A percentile compares a stretch with the other conserved stretches of the same genome.
Conservation (phyloP, 2,329 filamentous ascomycete species). For the Xylaria sp. region DNA sequence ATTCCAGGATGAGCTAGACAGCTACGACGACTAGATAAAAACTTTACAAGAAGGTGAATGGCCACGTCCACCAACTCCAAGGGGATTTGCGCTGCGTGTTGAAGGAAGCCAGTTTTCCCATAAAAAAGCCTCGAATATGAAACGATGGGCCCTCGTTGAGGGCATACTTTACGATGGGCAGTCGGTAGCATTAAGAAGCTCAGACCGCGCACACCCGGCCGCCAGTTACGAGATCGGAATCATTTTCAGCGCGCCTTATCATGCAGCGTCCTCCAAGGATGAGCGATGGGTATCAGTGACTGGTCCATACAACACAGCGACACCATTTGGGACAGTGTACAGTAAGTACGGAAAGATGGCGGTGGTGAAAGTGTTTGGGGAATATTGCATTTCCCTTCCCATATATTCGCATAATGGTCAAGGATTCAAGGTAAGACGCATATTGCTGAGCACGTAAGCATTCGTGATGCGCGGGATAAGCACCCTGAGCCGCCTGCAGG, state of each 20-base stretch:
- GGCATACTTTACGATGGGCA: slow-evolving; percentile 30
- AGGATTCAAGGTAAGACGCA: slow-evolving; percentile 37
- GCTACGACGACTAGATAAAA: slow-evolving; percentile 20
- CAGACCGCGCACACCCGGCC: slow-evolving; percentile 25
- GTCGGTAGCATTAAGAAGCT: slow-evolving; percentile 30
- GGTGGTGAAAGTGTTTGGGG: slow-evolving; percentile 38
- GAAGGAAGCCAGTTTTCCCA: slow-evolving; percentile 23
- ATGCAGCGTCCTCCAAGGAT: slow-evolving; percentile 23
- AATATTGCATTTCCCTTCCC: slow-evolving; percentile 41
- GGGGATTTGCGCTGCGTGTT: slow-evolving; percentile 6
- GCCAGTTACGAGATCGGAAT: slow-evolving; percentile 31
- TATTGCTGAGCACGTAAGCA: slow-evolving; percentile 38
- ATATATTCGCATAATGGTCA: slow-evolving; percentile 43
- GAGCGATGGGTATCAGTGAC: slow-evolving; percentile 29
- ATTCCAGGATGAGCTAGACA: slow-evolving; percentile 24
- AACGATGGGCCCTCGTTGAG: slow-evolving; percentile 28
- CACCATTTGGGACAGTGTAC: slow-evolving; percentile 41
- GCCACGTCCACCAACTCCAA: slow-evolving; percentile 10
- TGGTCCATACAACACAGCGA: slow-evolving; percentile 42
- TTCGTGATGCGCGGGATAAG: slow-evolving; percentile 38
- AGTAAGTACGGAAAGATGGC: slow-evolving; percentile 46
- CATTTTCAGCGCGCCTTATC: slow-evolving; percentile 39
- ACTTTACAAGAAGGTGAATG: slow-evolving; percentile 13
- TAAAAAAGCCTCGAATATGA: slow-evolving; percentile 13
- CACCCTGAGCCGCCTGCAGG: slow-evolving; percentile 30